Evolutionary conservation across 1,284 basidiomycete species (phyloP).

Genomic region (Sphaerobolus stellatus): DNA sequence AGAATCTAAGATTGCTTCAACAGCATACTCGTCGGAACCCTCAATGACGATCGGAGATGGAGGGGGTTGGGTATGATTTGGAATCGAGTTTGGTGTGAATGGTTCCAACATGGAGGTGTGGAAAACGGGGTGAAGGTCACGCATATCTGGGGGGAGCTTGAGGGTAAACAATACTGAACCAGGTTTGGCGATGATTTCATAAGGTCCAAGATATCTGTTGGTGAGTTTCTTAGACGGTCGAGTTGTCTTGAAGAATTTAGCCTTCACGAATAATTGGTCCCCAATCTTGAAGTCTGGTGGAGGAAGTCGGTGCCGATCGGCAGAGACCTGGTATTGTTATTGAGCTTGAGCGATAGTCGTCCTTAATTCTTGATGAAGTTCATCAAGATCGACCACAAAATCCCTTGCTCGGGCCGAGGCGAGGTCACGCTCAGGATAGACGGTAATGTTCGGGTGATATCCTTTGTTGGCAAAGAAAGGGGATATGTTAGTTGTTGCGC

Average conservation of each 20-base stretch:
- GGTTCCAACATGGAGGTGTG: constrained; percentile 41
- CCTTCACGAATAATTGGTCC: constrained; percentile 5
- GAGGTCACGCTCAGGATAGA: constrained; percentile 29
- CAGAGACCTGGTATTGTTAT: constrained; percentile 32
- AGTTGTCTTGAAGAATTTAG: constrained; percentile 6
- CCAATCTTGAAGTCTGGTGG: not conserved
- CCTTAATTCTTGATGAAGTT: not conserved
- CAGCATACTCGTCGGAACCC: constrained; percentile 22
- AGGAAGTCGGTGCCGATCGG: not conserved
- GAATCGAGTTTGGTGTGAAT: constrained; percentile 20
- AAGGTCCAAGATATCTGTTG: constrained; percentile 38
- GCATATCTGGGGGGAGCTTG: not conserved
- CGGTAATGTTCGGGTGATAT: constrained; percentile 29
- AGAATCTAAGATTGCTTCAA: constrained; percentile 26
- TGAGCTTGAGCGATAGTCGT: constrained; percentile 33
- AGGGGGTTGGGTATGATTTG: constrained; percentile 19
- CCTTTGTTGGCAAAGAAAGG: constrained; percentile 45
- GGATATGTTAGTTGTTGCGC: constrained; percentile 21
- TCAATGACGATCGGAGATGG: constrained; percentile 28
- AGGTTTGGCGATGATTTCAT: constrained; percentile 23
- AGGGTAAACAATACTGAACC: constrained; percentile 2
- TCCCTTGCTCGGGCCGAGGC: constrained; percentile 22
- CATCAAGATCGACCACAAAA: constrained; percentile 22
- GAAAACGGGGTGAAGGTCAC: constrained; percentile 34
- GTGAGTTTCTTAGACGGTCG: constrained; percentile 36